Percentiles rank a stretch among this genome's conserved stretches.
phyloP scores from a whole-genome alignment of 139 green algal genomes.

The Chlamydomonas urium region DNA sequence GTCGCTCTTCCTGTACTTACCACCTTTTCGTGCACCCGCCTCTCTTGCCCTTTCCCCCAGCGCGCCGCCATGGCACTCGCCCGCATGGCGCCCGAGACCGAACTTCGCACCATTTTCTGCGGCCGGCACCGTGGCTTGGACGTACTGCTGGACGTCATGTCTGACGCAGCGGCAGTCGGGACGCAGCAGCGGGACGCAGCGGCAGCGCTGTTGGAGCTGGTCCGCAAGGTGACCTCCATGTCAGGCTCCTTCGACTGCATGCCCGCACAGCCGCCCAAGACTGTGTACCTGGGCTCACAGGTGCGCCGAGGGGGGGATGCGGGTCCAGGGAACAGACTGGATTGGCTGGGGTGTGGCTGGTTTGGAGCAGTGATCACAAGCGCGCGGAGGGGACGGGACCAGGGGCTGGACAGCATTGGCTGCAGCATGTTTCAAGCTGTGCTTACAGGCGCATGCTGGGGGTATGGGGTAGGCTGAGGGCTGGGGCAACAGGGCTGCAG shows the following conservation, averaged over 20 bases:
- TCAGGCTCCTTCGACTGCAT: conserved; percentile 38
- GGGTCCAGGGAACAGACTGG: too few species aligned
- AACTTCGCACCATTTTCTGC: conserved; percentile 73
- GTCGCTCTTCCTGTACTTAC: neutral
- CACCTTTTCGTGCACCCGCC: neutral
- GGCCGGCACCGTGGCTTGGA: conserved; percentile 59
- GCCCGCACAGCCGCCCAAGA: conserved; percentile 45
- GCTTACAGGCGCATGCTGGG: too few species aligned
- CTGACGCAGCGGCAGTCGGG: conserved; percentile 25
- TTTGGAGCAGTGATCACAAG: too few species aligned
- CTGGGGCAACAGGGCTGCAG: too few species aligned
- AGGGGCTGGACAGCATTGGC: too few species aligned
- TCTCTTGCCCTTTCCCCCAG: conserved; percentile 45
- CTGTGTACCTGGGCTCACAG: conserved; percentile 47
- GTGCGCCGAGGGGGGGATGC: too few species aligned
- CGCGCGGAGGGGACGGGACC: too few species aligned
- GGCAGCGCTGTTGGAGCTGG: conserved; percentile 68
- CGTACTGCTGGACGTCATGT: conserved; percentile 82
- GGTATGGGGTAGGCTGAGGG: too few species aligned
- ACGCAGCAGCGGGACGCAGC: conserved; percentile 54
- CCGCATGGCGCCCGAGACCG: conserved; percentile 60
- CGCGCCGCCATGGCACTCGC: conserved; percentile 76
- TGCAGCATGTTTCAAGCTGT: too few species aligned
- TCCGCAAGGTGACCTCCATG: conserved; percentile 46
- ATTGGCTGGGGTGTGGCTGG: too few species aligned